These are phyloP conservation scores for Chrysopogon serrulatus DNA, from an alignment of 176 grass and related monocot species.

Conservation along the genomic window DNA sequence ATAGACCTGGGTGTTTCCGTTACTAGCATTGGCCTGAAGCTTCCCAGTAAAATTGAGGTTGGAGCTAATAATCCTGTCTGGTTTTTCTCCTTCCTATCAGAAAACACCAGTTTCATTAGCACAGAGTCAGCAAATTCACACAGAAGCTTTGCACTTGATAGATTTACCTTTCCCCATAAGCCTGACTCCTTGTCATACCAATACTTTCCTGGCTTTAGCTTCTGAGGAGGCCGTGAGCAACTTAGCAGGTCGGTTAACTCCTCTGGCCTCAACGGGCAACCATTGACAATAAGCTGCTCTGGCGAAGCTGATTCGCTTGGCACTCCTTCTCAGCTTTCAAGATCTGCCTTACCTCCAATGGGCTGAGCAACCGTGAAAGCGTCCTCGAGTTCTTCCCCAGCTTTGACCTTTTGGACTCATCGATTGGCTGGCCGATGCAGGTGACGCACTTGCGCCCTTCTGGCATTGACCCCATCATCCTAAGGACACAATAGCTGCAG, in stretches of 20 bases:
- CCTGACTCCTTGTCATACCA: slow-evolving; percentile 99
- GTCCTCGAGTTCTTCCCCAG: slow-evolving; percentile 85
- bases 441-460: slow-evolving; percentile 85
- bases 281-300: slow-evolving; percentile 77
- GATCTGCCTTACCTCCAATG: slow-evolving; percentile 86
- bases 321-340: slow-evolving; percentile 98
- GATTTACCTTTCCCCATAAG: slow-evolving; percentile 88
- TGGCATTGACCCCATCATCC: slow-evolving; percentile 98
- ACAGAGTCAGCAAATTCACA: neutral
- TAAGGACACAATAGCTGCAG: slow-evolving; percentile 75
- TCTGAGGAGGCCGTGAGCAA: slow-evolving; percentile 66
- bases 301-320: slow-evolving; percentile 89
- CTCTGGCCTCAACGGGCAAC: slow-evolving; percentile 56
- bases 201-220: slow-evolving; percentile 84
- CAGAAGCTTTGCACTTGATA: neutral
- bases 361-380: slow-evolving; percentile 59
- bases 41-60: slow-evolving; percentile 85
- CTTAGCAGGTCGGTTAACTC: slow-evolving; percentile 85
- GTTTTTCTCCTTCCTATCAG: slow-evolving; percentile 81
- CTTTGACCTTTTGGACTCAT: slow-evolving; percentile 75
- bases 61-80: slow-evolving; percentile 73
- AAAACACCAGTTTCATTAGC: slow-evolving; percentile 14
- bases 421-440: slow-evolving; percentile 81
- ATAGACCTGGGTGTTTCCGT: slow-evolving; percentile 87
- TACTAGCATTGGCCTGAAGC: slow-evolving; percentile 79